Evolutionary conservation across 2,329 filamentous ascomycete genomes (phyloP).

Genomic region (Ophiostoma quercus): DNA sequence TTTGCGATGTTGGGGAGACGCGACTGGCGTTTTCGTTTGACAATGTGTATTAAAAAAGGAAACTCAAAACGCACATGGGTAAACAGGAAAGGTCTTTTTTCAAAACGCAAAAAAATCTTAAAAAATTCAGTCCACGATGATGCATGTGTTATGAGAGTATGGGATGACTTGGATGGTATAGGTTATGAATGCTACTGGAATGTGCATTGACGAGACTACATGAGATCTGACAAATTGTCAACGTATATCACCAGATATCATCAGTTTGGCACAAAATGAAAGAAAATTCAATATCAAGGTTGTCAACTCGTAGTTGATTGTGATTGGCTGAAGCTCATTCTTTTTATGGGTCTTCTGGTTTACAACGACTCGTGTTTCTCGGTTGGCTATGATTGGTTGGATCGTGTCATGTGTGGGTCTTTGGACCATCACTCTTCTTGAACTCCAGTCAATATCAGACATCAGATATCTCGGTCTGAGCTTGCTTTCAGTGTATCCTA

Average conservation of each 20-base stretch:
- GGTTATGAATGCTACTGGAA: too few relatives aligned
- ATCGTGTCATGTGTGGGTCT: too few relatives aligned
- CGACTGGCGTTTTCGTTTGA: slow-evolving; percentile 15
- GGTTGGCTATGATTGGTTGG: too few relatives aligned
- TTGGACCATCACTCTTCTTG: not conserved
- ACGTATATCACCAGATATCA: not conserved
- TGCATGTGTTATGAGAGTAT: not conserved
- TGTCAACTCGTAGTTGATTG: not conserved
- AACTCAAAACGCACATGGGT: slow-evolving; percentile 20
- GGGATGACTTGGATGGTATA: not conserved
- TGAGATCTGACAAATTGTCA: too few relatives aligned
- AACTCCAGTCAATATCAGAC: too few relatives aligned
- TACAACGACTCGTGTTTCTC: not conserved
- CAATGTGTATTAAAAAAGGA: not conserved
- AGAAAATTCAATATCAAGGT: not conserved
- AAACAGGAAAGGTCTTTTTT: slow-evolving; percentile 19
- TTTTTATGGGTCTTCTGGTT: not conserved
- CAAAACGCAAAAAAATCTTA: slow-evolving; percentile 20
- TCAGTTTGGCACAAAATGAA: not conserved
- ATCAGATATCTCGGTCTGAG: not conserved
- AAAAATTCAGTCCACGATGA: slow-evolving; percentile 8
- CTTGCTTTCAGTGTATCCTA: not conserved
- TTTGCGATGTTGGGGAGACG: slow-evolving; percentile 13
- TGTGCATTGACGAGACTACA: too few relatives aligned
- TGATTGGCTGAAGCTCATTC: not conserved